Evolutionary conservation across 306 rosid genomes (phyloP), one percentile per base, ranked within the genome.

Genomic region (Biancaea sappan): DNA sequence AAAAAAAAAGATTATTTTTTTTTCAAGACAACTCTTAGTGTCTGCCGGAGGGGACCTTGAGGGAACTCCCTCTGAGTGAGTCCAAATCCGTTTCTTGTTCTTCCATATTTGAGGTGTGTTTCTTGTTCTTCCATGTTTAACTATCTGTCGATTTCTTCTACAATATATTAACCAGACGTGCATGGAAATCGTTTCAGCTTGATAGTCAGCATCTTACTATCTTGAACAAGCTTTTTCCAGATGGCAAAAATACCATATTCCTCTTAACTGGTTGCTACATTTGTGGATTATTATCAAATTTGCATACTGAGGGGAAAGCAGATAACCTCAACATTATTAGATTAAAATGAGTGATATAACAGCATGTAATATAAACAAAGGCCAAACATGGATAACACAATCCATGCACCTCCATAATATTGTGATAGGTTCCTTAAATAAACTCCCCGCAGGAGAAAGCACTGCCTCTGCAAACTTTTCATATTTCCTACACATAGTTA

Each of bases 311-410:
- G 6, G 44, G 31, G 40, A 61, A 9, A 4, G 47, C 37, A 34
- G 25, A 59, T 59, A 58, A 53, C 2, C 67, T 31, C 51, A 18
- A 37, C 31, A 40, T 70, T 75, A 83, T 70, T 75, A 57, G 72
- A 57, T 18, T 43, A 15, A 25, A 31, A 46, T 18, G 15, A 47
- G 48, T 26, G 3, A 52, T 59, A 72, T 75, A 32, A 18, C 34
- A 44, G 34, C 56, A 78, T 32, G 71, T 21, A 15, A 48, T 32
- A 32, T 6, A 43, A n/a, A 37, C 26, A 29, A 62, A 19, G 60
- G 48, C 69, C 29, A 77, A 66, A 41, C 64, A 72, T 34, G 66
- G 54, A 48, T 29, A 13, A 24, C 10, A 24, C 10, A 25, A 43
- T 26, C 73, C 70, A 78, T 46, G 41, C 63, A 75, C 53, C n/a